Conservation (phyloP, 2,329 filamentous ascomycete genomes). For the Colletotrichum lindemuthianum region DNA sequence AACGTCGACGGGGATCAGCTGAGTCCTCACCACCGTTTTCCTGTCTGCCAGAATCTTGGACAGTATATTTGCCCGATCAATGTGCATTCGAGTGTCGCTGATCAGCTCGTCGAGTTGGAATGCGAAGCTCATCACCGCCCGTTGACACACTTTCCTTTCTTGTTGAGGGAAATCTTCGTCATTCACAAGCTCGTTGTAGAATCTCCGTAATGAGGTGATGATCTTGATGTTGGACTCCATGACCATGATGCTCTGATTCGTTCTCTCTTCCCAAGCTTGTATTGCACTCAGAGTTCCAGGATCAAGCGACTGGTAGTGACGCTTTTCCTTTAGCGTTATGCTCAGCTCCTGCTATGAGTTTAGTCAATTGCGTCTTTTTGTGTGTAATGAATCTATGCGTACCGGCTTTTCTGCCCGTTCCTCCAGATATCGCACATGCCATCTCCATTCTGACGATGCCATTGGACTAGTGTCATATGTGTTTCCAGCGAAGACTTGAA, state of each 20-base stretch:
- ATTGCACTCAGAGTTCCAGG: conserved; percentile 42
- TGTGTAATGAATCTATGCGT: conserved; percentile 41
- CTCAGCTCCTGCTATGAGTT: background rate
- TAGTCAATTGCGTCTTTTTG: conserved; percentile 19
- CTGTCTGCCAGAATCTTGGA: conserved; percentile 5
- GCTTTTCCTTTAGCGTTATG: conserved; percentile 38
- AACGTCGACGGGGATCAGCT: no score
- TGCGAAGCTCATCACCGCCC: background rate
- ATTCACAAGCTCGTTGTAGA: conserved; percentile 47
- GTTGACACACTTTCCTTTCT: background rate
- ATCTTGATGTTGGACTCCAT: conserved; percentile 51
- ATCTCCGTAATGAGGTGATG: conserved; percentile 38
- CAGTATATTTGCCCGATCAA: background rate
- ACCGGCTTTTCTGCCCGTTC: conserved; percentile 29
- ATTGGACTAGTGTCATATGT: conserved; percentile 6
- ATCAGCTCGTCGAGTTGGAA: conserved; percentile 17
- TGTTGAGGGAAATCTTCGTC: conserved; percentile 37
- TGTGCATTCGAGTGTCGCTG: conserved; percentile 20
- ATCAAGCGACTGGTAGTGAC: background rate
- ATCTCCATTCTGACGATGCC: conserved; percentile 37
- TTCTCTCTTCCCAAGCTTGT: conserved; percentile 50
- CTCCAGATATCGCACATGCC: conserved; percentile 38
- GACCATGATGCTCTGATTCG: conserved; percentile 47
- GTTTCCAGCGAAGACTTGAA: conserved; percentile 37
- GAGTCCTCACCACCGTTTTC: conserved; percentile 13